Evolutionary conservation across 345 rosid species (phyloP).

Genomic region (Eucalyptus cloeziana): DNA sequence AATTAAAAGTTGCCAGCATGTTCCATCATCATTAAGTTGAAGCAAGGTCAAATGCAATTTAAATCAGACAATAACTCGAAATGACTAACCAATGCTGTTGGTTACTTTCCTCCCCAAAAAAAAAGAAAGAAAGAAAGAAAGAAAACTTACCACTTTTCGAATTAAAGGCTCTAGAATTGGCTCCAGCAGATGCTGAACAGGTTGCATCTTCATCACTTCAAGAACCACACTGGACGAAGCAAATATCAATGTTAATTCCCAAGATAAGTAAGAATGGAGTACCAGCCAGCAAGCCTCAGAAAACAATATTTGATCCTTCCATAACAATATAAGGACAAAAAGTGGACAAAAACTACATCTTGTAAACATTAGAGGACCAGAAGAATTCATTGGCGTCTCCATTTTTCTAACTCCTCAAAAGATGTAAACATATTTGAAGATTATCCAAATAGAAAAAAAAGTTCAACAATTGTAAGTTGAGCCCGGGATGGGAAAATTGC

Average conservation of each 20-base stretch:
- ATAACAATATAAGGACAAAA: neutral
- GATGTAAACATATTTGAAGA: neutral
- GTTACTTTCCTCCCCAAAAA: neutral
- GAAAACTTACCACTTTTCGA: constrained; percentile 76
- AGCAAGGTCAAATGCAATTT: neutral
- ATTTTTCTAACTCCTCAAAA: neutral
- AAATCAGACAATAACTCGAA: neutral
- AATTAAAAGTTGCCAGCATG: neutral
- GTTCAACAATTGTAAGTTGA: neutral
- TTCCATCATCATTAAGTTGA: neutral
- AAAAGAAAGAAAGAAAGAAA: neutral
- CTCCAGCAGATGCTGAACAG: constrained; percentile 66
- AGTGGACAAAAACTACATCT: neutral
- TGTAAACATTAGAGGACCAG: neutral
- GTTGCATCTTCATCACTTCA: constrained; percentile 71
- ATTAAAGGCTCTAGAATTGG: constrained; percentile 89
- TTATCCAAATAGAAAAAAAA: neutral
- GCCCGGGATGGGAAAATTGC: neutral
- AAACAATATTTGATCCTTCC: neutral
- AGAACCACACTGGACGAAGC: constrained; percentile 64
- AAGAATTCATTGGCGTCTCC: neutral
- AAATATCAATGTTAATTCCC: neutral
- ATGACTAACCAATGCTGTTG: neutral
- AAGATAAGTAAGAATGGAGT: neutral
- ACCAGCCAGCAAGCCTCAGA: neutral